Conservation (phyloP, 768 basidiomycete genomes). For the Serendipita vermifera region DNA sequence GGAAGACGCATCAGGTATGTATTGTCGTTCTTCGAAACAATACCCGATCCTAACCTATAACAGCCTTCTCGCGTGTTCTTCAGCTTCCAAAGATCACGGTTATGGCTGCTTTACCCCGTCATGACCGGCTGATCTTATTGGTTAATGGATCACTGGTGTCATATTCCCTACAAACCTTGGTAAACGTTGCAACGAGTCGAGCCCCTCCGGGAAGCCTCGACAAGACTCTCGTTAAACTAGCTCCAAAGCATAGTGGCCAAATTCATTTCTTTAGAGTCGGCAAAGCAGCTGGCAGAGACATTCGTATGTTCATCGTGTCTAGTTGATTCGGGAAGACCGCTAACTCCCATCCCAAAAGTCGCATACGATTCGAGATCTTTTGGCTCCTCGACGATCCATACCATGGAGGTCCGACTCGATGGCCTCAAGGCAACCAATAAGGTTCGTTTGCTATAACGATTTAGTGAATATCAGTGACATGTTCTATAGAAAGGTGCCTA, state of each 20-base stretch:
- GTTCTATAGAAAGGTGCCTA: not conserved
- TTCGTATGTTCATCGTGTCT: constrained; percentile 31
- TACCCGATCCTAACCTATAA: constrained; percentile 1
- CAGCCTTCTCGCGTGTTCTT: constrained; percentile 26
- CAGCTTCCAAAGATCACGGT: constrained; percentile 33
- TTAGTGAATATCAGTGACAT: not conserved
- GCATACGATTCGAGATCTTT: constrained; percentile 27
- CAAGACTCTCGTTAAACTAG: constrained; percentile 48
- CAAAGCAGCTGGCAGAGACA: constrained; percentile 36
- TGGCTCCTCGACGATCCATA: not conserved
- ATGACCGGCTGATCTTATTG: constrained; percentile 58
- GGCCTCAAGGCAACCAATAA: not conserved
- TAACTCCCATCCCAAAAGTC: constrained; percentile 57
- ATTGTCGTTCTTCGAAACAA: constrained; percentile 1
- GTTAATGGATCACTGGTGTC: constrained; percentile 43
- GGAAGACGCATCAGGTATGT: constrained; percentile 39
- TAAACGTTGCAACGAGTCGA: constrained; percentile 41
- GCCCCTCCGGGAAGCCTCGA: constrained; percentile 35
- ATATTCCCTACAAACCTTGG: constrained; percentile 61
- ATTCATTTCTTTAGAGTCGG: constrained; percentile 53
- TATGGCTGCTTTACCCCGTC: constrained; percentile 44
- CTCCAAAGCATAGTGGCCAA: constrained; percentile 33
- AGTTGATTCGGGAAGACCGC: not conserved
- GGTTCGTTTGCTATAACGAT: not conserved
- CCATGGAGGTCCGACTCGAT: not conserved